phyloP scores from a whole-genome alignment of 2,329 filamentous ascomycete species.

The Fusarium albosuccineum region DNA sequence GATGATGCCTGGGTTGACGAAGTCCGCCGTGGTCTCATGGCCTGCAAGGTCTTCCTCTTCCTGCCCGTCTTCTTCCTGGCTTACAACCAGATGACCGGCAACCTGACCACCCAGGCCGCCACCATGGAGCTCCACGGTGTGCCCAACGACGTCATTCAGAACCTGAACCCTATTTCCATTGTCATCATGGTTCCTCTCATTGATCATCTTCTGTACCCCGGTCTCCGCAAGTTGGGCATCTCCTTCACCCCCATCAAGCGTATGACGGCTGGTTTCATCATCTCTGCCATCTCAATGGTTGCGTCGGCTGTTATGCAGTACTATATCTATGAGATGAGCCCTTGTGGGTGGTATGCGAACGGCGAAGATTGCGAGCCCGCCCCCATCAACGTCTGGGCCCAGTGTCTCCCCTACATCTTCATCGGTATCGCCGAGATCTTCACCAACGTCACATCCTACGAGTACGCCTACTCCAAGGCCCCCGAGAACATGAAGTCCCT shows the following conservation, averaged over 20 bases:
- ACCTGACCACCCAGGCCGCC: conserved; percentile 73
- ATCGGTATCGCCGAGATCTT: conserved; percentile 67
- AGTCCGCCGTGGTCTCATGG: conserved; percentile 76
- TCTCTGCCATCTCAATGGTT: conserved; percentile 73
- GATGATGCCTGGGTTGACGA: conserved; percentile 88
- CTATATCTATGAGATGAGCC: conserved; percentile 73
- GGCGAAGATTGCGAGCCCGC: conserved; percentile 62
- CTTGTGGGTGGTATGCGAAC: conserved; percentile 69
- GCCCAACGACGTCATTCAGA: conserved; percentile 83
- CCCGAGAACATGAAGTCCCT: conserved; percentile 85
- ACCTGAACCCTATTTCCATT: conserved; percentile 80
- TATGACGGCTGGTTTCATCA: conserved; percentile 77
- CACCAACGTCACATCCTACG: conserved; percentile 71
- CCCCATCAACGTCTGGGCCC: conserved; percentile 75
- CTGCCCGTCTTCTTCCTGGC: conserved; percentile 73
- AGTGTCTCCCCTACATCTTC: conserved; percentile 65
- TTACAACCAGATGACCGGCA: conserved; percentile 72
- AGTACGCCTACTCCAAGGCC: conserved; percentile 83
- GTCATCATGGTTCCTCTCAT: conserved; percentile 81
- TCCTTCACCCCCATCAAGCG: conserved; percentile 81
- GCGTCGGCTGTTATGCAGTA: conserved; percentile 69
- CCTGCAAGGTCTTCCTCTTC: conserved; percentile 79
- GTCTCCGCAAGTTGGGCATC: conserved; percentile 72
- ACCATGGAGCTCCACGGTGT: conserved; percentile 77
- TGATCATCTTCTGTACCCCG: conserved; percentile 77